A percentile compares a stretch with the other conserved stretches of the same genome.
These are phyloP conservation scores for Trypethelium eluteriae DNA, from an alignment of 495 filamentous ascomycete species.

Conservation along the genomic window DNA sequence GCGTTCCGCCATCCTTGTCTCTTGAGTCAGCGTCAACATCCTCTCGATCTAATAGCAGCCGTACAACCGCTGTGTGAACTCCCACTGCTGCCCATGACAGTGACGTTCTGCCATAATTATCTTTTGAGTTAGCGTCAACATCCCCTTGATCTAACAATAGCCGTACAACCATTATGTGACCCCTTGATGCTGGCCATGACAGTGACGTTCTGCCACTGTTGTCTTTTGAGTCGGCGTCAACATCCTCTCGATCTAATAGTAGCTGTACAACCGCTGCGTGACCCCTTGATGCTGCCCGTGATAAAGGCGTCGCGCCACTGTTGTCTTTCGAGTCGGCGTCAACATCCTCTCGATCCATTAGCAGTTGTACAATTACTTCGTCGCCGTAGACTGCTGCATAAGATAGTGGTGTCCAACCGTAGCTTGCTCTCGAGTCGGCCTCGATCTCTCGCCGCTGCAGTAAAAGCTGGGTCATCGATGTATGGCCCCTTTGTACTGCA, in stretches of 20 bases:
- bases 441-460: not conserved
- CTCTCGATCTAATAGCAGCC: not conserved
- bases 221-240: constrained; percentile 27
- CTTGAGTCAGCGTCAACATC: not conserved
- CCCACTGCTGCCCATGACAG: constrained; percentile 1
- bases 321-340: not conserved
- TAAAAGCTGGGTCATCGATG: constrained; percentile 21
- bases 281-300: not conserved
- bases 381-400: too few species aligned
- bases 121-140: constrained; percentile 24
- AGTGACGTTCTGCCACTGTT: constrained; percentile 18
- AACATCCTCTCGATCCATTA: constrained; percentile 7
- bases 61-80: constrained; percentile 5
- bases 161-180: not conserved
- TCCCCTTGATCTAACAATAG: not conserved
- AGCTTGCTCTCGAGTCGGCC: not conserved
- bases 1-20: not conserved
- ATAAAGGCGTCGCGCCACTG: not conserved
- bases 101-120: constrained; percentile 22
- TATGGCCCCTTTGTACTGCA: constrained; percentile 15
- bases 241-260: constrained; percentile 4
- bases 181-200: not conserved
- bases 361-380: too few species aligned
- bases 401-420: too few species aligned
- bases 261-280: not conserved